Conservation (phyloP, 805 yeast species). For the Henningerozyma blattae region DNA sequence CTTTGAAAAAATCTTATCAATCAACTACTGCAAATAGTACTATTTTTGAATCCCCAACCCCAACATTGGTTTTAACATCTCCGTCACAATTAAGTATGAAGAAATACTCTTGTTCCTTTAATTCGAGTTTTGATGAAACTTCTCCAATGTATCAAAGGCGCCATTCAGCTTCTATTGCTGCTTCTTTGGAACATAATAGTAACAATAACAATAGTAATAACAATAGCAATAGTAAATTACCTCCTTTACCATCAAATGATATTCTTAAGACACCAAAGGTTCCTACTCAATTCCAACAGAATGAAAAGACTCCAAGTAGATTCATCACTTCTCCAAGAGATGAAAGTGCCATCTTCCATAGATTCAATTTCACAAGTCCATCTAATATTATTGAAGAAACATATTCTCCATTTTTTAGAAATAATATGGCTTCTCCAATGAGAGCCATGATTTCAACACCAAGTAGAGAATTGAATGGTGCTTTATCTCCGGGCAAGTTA, state of each 20-base stretch:
- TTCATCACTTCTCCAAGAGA: slow-evolving; percentile 15
- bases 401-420: slow-evolving; percentile 19
- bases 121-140: slow-evolving; percentile 22
- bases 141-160: slow-evolving; percentile 13
- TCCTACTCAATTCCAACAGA: slow-evolving; percentile 4
- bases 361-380: slow-evolving; percentile 13
- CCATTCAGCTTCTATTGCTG: background rate
- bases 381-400: background rate
- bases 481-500: background rate
- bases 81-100: slow-evolving; percentile 16
- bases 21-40: background rate
- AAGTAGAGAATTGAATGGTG: background rate
- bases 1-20: background rate
- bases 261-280: slow-evolving; percentile 14
- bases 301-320: slow-evolving; percentile 12
- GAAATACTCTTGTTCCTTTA: slow-evolving; percentile 23
- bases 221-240: background rate
- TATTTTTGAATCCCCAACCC: background rate
- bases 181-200: too few relatives aligned
- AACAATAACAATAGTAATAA: background rate
- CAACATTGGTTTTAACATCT: background rate
- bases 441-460: slow-evolving; percentile 1
- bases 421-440: slow-evolving; percentile 13
- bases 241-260: background rate
- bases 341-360: slow-evolving; percentile 10